Percentiles rank a stretch among this genome's conserved stretches.
These are phyloP conservation scores for Pholiota adiposa DNA, from an alignment of 1,284 basidiomycete genomes.

Conservation along the genomic window DNA sequence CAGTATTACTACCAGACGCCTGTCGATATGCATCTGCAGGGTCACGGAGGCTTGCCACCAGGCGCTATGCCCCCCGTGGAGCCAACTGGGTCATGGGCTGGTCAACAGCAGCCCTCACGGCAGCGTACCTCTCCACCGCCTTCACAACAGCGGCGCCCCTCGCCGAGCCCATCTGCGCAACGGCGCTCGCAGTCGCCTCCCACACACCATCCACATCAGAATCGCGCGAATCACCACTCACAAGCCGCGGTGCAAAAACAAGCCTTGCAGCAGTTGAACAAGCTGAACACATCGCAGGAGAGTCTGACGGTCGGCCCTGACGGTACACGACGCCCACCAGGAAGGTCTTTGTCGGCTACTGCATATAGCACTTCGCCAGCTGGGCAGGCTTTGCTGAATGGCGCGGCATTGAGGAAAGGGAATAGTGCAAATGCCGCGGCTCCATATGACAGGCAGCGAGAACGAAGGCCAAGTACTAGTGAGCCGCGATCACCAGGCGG, in stretches of 20 bases:
- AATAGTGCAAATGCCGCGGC: constrained; percentile 60
- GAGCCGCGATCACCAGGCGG: constrained; percentile 39
- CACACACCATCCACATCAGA: constrained; percentile 16
- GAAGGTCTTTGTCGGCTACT: constrained; percentile 72
- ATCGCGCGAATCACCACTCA: constrained; percentile 14
- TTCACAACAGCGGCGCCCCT: constrained; percentile 36
- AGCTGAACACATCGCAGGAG: constrained; percentile 37
- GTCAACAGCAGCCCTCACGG: background rate
- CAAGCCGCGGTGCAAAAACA: constrained; percentile 18
- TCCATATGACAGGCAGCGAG: constrained; percentile 23
- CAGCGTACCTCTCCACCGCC: constrained; percentile 7
- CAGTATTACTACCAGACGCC: constrained; percentile 39
- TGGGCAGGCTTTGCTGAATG: constrained; percentile 47
- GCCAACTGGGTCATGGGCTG: constrained; percentile 32
- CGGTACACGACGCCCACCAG: constrained; percentile 44
- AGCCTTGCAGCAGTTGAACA: constrained; percentile 29
- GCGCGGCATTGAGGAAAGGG: constrained; percentile 60
- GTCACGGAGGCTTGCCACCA: constrained; percentile 52
- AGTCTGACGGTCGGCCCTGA: constrained; percentile 28
- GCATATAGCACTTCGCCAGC: constrained; percentile 44
- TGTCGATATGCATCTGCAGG: constrained; percentile 28
- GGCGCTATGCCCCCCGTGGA: constrained; percentile 63
- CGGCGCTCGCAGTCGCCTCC: constrained; percentile 43
- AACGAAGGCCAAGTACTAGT: constrained; percentile 45
- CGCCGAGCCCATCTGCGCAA: constrained; percentile 36